Base-by-base conservation (phyloP, 2,329 filamentous ascomycete species). In the Xylaria sp. region DNA sequence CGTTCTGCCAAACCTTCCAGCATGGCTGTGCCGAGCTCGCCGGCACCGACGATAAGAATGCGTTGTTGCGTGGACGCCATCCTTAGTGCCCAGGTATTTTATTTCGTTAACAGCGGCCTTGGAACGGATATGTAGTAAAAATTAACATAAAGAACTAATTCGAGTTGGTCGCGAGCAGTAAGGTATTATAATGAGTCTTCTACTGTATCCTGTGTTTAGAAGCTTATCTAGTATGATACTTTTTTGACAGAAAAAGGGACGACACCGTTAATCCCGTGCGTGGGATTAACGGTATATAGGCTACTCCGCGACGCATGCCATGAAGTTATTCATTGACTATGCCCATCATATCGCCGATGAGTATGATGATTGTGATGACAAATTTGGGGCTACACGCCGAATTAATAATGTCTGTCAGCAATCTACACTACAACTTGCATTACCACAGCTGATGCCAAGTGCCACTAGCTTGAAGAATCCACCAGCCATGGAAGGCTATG, bases 11-110 rank as follows among this genome's bases (percentile, higher is more conserved):
- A 82, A 12, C 84, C 81, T 39, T 82, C 77, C 18, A 91, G 80
- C 66, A 92, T 81, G 18, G 86, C 82, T 4, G 82, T 80, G 58
- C 90, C 90, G 15, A 92, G 85, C 80, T 92, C 90, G 67, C 90
- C 90, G n/a, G 88, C 87, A 62, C 90, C 90, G 67, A 92, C 80
- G 60, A 92, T 82, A 59, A 92, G 87, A 66, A 91, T 75, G 13
- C 79, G 76, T 20, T 46, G 41, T 7, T 63, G 69, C 23, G 69
- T 9, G 20, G 62, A 37, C 50, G 58, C 37, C 63, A 69, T 65
- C 32, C 18, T 46, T 18, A 37, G 34, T 18, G 54, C 20, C 15
- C 12, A 18, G 13, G 12, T 3, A 20, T 23, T 20, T 37, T n/a
- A 46, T 46, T 18, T 46, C 3, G 7, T 5, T 6, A n/a, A 41